Evolutionary conservation across 139 green algal genomes (phyloP), one percentile per base, ranked within the genome.

Genomic region (Chlorella vulgaris): DNA sequence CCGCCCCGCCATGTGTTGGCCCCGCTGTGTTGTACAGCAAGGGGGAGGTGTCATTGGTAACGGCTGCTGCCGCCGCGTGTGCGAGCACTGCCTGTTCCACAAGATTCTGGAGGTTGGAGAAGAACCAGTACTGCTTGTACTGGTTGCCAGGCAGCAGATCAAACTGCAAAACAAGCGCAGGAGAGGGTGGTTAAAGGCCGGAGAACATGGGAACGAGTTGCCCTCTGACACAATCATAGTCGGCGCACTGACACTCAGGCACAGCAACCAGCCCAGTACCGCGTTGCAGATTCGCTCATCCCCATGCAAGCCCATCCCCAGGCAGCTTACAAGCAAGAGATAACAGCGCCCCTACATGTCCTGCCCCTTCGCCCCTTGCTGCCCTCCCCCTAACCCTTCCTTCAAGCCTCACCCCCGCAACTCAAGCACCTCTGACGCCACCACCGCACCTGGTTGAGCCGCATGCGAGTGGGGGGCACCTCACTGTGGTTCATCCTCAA

Each of bases 401-500:
- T n/a, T n/a, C n/a, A n/a, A n/a, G n/a, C n/a, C 13, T 10, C 38
- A 8, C 35, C 36, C 22, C 35, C 4, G 36, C 21, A 35, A 28
- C 61, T 3, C 61, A 69, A n/a, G 7, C 61, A 39, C 38, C 38
- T 77, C 22, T 15, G 85, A 78, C 2, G 89, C 87, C 43, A 84
- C 71, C 38, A 94, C 70, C 43, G 92, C 89, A 85, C 94, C 31
- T 86, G 60, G 84, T 95, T 92, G 18, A 89, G 68, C 63, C 91
- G 82, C 55, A 91, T 71, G 22, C 75, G 63, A 0, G 90, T 94
- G 42, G 87, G 82, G 1, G 93, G 93, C 79, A 94, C 80, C 39
- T 91, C 81, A 7, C 88, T 93, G 89, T 92, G 87, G 84, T 96
- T 96, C 76, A 93, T 86, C 7, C 89, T 83, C 33, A 96, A 76